These are phyloP conservation scores for Candida sanyaensis DNA, from an alignment of 1,139 yeast species.

Conservation along the genomic window DNA sequence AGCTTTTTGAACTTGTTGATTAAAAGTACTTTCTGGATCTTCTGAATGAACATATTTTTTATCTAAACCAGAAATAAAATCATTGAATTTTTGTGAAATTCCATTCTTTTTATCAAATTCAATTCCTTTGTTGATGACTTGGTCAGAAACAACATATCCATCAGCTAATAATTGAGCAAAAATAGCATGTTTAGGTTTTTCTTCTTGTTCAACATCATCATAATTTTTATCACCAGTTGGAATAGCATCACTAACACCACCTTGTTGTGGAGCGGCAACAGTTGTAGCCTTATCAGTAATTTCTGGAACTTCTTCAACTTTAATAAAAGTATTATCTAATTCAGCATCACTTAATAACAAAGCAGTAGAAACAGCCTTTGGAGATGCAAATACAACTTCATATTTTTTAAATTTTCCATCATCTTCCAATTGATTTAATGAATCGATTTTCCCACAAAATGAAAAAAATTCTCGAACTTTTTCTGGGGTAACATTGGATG, in stretches of 20 bases:
- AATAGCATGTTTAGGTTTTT: slow-evolving; percentile 74
- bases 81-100: slow-evolving; percentile 54
- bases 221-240: slow-evolving; percentile 22
- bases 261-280: slow-evolving; percentile 7
- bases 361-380: slow-evolving; percentile 74
- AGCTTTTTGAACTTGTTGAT: slow-evolving; percentile 18
- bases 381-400: slow-evolving; percentile 55
- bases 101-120: slow-evolving; percentile 70
- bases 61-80: slow-evolving; percentile 57
- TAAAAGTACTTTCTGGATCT: slow-evolving; percentile 18
- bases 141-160: slow-evolving; percentile 70
- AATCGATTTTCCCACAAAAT: slow-evolving; percentile 69
- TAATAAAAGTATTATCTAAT: slow-evolving; percentile 57
- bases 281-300: slow-evolving; percentile 14
- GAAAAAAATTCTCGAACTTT: slow-evolving; percentile 71
- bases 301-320: slow-evolving; percentile 41
- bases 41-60: slow-evolving; percentile 49
- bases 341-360: slow-evolving; percentile 73
- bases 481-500: slow-evolving; percentile 51
- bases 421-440: slow-evolving; percentile 10
- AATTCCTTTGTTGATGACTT: slow-evolving; percentile 58
- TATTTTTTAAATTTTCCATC: slow-evolving; percentile 34
- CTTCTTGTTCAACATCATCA: slow-evolving; percentile 68
- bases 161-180: slow-evolving; percentile 74
- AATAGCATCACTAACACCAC: slow-evolving; percentile 22